A percentile compares a stretch with the other conserved stretches of the same genome.
Evolutionary conservation across 2,329 filamentous ascomycete genomes (phyloP).

Genomic region (Alternaria longipes): DNA sequence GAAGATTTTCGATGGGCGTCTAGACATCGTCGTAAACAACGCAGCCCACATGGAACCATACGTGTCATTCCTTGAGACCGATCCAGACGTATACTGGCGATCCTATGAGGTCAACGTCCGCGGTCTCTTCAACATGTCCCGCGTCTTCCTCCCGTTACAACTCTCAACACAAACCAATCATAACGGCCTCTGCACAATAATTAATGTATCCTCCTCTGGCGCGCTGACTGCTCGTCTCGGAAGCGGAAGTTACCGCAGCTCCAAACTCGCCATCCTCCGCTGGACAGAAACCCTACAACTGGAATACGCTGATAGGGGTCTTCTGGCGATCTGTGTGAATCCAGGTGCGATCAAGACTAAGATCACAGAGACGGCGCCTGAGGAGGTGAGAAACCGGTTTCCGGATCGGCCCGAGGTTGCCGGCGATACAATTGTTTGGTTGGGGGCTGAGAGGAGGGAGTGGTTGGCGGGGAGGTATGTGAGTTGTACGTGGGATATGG

Average conservation of each 20-base stretch:
- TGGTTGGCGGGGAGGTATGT: constrained; percentile 34
- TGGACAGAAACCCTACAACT: constrained; percentile 59
- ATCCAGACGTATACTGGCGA: constrained; percentile 53
- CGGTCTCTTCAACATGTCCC: constrained; percentile 57
- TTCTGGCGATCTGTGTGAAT: constrained; percentile 27
- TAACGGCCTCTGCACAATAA: constrained; percentile 38
- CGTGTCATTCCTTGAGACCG: constrained; percentile 42
- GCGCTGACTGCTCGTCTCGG: constrained; percentile 29
- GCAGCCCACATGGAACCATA: constrained; percentile 51
- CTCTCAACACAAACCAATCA: constrained; percentile 34
- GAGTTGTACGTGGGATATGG: constrained; percentile 30
- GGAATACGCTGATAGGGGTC: constrained; percentile 44
- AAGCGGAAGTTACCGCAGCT: constrained; percentile 53
- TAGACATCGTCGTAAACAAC: constrained; percentile 60
- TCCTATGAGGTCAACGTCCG: constrained; percentile 59
- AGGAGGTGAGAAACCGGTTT: constrained; percentile 12
- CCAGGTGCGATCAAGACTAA: constrained; percentile 33
- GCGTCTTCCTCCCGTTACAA: constrained; percentile 56
- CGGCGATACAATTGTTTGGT: constrained; percentile 25
- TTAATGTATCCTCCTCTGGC: constrained; percentile 60
- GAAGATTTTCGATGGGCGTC: constrained; percentile 5
- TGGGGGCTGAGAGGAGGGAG: constrained; percentile 21
- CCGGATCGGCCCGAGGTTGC: constrained; percentile 13
- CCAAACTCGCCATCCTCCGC: constrained; percentile 60
- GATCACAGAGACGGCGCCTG: constrained; percentile 8